phyloP scores from a whole-genome alignment of 768 basidiomycete species.

The Mycena rebaudengoi region DNA sequence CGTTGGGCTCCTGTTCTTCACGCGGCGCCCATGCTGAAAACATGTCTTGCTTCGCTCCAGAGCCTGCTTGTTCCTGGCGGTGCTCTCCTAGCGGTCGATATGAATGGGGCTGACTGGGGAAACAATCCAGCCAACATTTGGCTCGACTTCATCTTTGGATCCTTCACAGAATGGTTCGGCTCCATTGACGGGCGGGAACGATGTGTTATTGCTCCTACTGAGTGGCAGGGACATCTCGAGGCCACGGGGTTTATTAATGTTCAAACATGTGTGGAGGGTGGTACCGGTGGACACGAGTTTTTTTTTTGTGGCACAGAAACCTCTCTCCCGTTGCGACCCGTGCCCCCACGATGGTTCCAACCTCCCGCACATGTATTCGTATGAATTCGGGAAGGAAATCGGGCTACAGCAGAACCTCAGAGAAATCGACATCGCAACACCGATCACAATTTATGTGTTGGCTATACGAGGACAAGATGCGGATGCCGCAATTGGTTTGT shows the following conservation, averaged over 20 bases:
- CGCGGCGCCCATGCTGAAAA: not conserved
- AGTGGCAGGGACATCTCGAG: not conserved
- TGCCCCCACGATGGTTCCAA: too few relatives aligned
- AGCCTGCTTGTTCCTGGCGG: conserved; percentile 6
- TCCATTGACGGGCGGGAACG: not conserved
- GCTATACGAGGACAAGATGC: not conserved
- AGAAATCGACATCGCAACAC: not conserved
- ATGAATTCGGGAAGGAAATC: not conserved
- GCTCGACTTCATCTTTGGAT: conserved; percentile 9
- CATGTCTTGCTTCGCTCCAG: not conserved
- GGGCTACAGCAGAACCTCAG: not conserved
- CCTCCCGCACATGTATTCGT: not conserved
- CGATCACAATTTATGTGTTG: not conserved
- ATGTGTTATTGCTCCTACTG: not conserved
- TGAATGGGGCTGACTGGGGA: conserved; percentile 1
- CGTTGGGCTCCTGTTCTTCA: conserved; percentile 8
- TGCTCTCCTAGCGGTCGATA: not conserved
- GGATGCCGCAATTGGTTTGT: not conserved
- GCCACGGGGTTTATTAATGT: not conserved
- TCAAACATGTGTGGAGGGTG: not conserved
- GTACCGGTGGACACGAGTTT: not conserved
- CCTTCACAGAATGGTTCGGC: conserved; percentile 13
- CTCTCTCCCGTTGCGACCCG: too few relatives aligned
- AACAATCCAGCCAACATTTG: not conserved
- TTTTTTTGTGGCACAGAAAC: not conserved